Conservation (phyloP, 2,329 filamentous ascomycete genomes). For the Colletotrichum aenigma region DNA sequence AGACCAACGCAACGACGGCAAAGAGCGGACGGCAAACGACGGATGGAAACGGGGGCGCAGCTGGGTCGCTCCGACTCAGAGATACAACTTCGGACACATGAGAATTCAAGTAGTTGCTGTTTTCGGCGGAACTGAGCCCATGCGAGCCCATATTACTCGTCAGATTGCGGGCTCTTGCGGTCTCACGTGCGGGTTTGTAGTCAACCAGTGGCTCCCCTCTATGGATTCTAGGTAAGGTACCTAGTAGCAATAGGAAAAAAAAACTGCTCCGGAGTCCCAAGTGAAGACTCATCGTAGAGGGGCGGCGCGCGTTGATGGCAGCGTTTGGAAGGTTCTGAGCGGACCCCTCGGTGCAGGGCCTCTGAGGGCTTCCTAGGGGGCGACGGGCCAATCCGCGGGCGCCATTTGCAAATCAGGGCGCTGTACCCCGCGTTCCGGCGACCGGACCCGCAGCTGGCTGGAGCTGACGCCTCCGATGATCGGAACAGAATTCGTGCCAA, state of each 20-base stretch:
- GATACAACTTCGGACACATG: not conserved
- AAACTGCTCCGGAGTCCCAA: not conserved
- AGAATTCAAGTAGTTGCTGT: slow-evolving; percentile 8
- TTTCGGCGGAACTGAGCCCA: slow-evolving; percentile 1
- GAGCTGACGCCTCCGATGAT: slow-evolving; percentile 32
- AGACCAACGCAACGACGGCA: not conserved
- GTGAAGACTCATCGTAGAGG: not conserved
- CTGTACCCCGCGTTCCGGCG: slow-evolving; percentile 39
- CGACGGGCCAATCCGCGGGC: slow-evolving; percentile 29
- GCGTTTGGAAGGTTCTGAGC: slow-evolving; percentile 10
- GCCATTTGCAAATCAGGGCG: slow-evolving; percentile 34
- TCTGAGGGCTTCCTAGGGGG: not conserved
- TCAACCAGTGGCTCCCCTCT: not conserved
- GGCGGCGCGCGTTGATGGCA: not conserved
- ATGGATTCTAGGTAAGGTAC: not conserved
- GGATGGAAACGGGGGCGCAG: slow-evolving; percentile 2
- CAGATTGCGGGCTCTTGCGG: slow-evolving; percentile 9
- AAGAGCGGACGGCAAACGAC: slow-evolving; percentile 3
- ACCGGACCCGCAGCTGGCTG: slow-evolving; percentile 28
- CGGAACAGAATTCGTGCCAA: slow-evolving; percentile 24
- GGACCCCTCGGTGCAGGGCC: not conserved
- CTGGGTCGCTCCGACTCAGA: not conserved
- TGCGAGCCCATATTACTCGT: slow-evolving; percentile 13
- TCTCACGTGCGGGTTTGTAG: not conserved
- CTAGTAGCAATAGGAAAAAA: not conserved